Evolutionary conservation across 1,284 basidiomycete genomes (phyloP), one percentile per base, ranked within the genome.

Genomic region (Malassezia sympodialis): DNA sequence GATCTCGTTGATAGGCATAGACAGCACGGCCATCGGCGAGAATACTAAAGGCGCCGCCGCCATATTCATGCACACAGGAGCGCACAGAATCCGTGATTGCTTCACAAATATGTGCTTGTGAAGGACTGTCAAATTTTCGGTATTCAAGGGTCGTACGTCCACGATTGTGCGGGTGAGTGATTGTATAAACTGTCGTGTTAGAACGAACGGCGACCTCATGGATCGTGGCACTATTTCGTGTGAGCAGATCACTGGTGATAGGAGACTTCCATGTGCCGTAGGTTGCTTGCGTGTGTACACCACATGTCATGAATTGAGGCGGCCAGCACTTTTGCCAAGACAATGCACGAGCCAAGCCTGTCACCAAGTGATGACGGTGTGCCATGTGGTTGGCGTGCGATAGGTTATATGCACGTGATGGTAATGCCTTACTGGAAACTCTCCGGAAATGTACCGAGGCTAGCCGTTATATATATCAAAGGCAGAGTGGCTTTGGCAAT

Each of bases 181-280:
- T 50, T n/a, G 35, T 30, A 23, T 46, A 44, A n/a, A 65, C 56
- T 17, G 59, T 39, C 15, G 15, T 28, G 8, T 26, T 15, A 17
- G 14, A 10, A 15, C 23, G 21, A 4, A 15, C 12, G 19, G 46
- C 31, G 8, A 60, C 54, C 26, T 66, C 64, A 28, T 49, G 49
- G 8, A 68, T 43, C 15, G 44, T 21, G 11, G 57, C 54, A 31
- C 47, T 82, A 49, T 76, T 78, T 69, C 81, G 77, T 4, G 79
- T 78, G 50, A 85, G 76, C 14, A 79, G 75, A 51, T 81, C 79
- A 23, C 80, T 76, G 1, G 80, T 78, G 53, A 85, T 79, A 12
- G 80, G 79, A 4, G 83, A 84, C 26, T 77, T 82, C 84, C 69
- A 72, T 17, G 59, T 49, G 42, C 69, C 69, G 51, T 68, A 69